Evolutionary conservation across 345 rosid genomes (phyloP).

Genomic region (Chamaenerion angustifolium): DNA sequence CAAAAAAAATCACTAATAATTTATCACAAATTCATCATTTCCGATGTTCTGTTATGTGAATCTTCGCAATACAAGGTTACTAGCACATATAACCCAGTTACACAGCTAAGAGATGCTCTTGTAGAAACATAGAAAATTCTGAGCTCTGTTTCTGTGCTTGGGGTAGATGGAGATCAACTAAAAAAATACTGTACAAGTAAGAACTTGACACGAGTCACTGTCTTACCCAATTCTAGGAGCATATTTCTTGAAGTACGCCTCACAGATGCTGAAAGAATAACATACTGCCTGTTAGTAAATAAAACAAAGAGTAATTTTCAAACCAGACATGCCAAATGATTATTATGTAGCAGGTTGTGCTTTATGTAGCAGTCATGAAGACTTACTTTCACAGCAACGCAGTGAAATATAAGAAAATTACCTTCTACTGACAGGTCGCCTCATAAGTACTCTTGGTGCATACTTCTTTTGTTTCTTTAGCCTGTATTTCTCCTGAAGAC

Average conservation of each 20-base stretch:
- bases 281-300: slow-evolving; percentile 7
- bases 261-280: slow-evolving; percentile 59
- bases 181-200: too few relatives aligned
- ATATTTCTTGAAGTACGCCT: slow-evolving; percentile 81
- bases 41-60: too few relatives aligned
- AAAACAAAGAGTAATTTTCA: background rate
- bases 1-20: background rate
- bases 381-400: too few relatives aligned
- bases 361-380: too few relatives aligned
- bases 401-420: slow-evolving; percentile 4
- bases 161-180: too few relatives aligned
- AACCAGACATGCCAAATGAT: background rate
- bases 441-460: slow-evolving; percentile 69
- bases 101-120: too few relatives aligned
- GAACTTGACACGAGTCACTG: background rate
- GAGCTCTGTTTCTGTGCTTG: too few relatives aligned
- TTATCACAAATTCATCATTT: background rate
- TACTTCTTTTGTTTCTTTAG: slow-evolving; percentile 88
- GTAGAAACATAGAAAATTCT: too few relatives aligned
- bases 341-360: too few relatives aligned
- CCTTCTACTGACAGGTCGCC: slow-evolving; percentile 80
- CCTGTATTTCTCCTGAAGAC: slow-evolving; percentile 71
- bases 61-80: too few relatives aligned
- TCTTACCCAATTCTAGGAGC: slow-evolving; percentile 70
- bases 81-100: too few relatives aligned